Evolutionary conservation across 2,329 filamentous ascomycete genomes (phyloP).

Genomic region (Botryotinia narcissicola): DNA sequence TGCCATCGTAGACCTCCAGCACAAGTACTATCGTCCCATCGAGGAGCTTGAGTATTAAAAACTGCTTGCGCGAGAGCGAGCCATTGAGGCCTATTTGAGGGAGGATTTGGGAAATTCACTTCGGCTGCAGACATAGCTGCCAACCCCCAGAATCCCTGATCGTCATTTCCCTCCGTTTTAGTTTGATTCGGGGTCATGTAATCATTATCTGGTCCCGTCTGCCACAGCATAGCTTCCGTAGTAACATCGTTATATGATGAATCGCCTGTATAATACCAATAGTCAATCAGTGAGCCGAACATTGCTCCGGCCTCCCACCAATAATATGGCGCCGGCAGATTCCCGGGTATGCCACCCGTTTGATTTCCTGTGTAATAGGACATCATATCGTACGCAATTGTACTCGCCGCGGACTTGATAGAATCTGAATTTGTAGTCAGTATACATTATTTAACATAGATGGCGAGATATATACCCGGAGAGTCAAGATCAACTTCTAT

Average conservation of each 20-base stretch:
- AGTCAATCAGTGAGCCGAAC: constrained; percentile 70
- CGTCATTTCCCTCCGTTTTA: constrained; percentile 67
- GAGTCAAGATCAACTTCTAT: constrained; percentile 33
- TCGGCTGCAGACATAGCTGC: constrained; percentile 70
- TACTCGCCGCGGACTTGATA: constrained; percentile 36
- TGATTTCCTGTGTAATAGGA: constrained; percentile 52
- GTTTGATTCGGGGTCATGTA: constrained; percentile 78
- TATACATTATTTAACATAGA: neutral
- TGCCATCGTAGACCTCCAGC: constrained; percentile 81
- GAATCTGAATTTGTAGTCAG: constrained; percentile 29
- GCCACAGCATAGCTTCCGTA: constrained; percentile 67
- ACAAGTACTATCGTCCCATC: constrained; percentile 70
- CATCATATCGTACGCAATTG: constrained; percentile 49
- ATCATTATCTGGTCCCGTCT: constrained; percentile 69
- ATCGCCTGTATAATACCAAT: constrained; percentile 82
- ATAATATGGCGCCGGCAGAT: constrained; percentile 53
- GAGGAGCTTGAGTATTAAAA: constrained; percentile 73
- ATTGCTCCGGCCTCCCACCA: constrained; percentile 70
- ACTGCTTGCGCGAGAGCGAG: constrained; percentile 73
- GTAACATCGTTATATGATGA: constrained; percentile 66
- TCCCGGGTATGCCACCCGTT: constrained; percentile 50
- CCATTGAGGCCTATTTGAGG: constrained; percentile 59
- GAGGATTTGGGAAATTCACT: constrained; percentile 59
- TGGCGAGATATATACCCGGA: constrained; percentile 25
- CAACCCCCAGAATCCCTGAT: constrained; percentile 73